Evolutionary conservation across 192 early-diverging fungal species (phyloP).

Genomic region (Rhizophagus clarus): DNA sequence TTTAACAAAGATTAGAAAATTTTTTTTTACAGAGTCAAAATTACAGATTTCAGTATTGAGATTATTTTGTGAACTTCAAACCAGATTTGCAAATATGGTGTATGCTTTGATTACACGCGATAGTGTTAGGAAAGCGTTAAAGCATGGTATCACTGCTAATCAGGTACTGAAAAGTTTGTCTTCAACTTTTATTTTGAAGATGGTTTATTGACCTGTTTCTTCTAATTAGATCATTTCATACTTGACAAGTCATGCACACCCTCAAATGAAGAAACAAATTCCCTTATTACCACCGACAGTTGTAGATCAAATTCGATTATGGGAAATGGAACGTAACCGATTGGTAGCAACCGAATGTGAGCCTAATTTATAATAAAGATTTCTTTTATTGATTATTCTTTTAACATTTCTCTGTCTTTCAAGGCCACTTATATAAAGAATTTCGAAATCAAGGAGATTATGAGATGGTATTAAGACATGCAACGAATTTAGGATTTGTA

Average conservation of each 20-base stretch:
- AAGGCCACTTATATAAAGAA: constrained; percentile 72
- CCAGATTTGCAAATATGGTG: constrained; percentile 92
- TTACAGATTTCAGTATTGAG: constrained; percentile 93
- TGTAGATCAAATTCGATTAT: constrained; percentile 92
- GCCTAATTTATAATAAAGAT: not conserved
- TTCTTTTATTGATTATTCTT: not conserved
- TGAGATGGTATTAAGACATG: constrained; percentile 73
- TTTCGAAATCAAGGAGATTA: constrained; percentile 75
- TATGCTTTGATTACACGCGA: constrained; percentile 86
- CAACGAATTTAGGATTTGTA: constrained; percentile 72
- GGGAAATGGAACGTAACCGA: constrained; percentile 94
- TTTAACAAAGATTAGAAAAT: not conserved
- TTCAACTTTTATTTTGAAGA: not conserved
- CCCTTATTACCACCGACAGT: constrained; percentile 90
- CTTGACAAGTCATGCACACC: constrained; percentile 86
- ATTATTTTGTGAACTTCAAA: constrained; percentile 82
- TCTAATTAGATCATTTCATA: constrained; percentile 79
- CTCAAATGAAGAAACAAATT: constrained; percentile 81
- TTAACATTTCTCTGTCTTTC: constrained; percentile 3
- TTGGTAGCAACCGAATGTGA: constrained; percentile 53
- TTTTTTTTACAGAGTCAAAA: constrained; percentile 65
- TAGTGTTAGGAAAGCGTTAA: constrained; percentile 78
- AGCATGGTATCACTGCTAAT: constrained; percentile 89
- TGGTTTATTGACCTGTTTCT: not conserved
- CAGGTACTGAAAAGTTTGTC: constrained; percentile 56